Percentiles rank a stretch among this genome's conserved stretches.
Conservation (phyloP, 257 asterid genomes). For the Fraxinus pennsylvanica region DNA sequence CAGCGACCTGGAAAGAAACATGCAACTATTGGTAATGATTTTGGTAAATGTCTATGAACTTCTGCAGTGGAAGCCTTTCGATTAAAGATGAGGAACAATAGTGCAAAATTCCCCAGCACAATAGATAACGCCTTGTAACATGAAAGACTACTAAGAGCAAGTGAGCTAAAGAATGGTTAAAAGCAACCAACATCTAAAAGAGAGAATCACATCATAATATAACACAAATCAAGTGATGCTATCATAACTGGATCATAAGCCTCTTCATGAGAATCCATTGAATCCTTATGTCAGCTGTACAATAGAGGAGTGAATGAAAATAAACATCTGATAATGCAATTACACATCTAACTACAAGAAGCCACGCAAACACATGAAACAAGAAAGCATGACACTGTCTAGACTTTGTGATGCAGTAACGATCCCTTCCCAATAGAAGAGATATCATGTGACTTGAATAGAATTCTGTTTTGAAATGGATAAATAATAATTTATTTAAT, state of each 20-base stretch:
- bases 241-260: background rate
- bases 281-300: background rate
- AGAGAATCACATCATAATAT: background rate
- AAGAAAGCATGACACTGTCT: background rate
- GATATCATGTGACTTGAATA: background rate
- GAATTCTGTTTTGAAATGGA: background rate
- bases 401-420: background rate
- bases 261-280: background rate
- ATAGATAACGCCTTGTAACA: conserved; percentile 9
- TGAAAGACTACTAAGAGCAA: background rate
- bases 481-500: background rate
- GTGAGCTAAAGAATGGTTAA: conserved; percentile 13
- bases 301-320: background rate
- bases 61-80: conserved; percentile 8
- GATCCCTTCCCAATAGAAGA: background rate
- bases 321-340: background rate
- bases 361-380: background rate
- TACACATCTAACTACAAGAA: background rate
- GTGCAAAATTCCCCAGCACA: conserved; percentile 7
- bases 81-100: conserved; percentile 22
- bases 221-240: background rate
- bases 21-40: conserved; percentile 24
- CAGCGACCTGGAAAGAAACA: conserved; percentile 75
- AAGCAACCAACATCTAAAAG: background rate
- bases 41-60: conserved; percentile 20